Evolutionary conservation across 352 stramenopile species (phyloP), one percentile per base, ranked within the genome.

Genomic region (Elongisporangium senticosum): DNA sequence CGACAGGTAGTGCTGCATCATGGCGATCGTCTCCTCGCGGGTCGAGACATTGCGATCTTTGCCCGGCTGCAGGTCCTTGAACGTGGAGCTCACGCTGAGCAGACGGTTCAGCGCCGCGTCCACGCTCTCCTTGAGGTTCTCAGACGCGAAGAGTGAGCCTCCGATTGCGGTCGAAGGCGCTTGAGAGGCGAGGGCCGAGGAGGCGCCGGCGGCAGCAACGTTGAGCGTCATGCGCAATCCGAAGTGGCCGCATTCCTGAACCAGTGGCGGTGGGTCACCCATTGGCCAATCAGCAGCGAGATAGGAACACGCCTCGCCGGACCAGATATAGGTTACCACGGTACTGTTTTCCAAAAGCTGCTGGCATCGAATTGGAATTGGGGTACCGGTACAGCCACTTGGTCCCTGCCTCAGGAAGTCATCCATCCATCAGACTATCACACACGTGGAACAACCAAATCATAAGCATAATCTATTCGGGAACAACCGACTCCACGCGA

Each of bases 1-100:
- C 49, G 71, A 53, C 19, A 93, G 74, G 61, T 93, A 93, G 62
- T 89, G 77, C 52, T 89, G 69, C 83, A 93, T 90, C 81, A 93
- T 88, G 26, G 53, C 65, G 58, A 90, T 86, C 0, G 82, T 89
- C 57, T 89, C 79, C 40, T 91, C 81, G 19, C 83, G 77, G 20
- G 82, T 91, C 24, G 83, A 87, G 24, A 90, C 79, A 19, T 84
- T 65, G 53, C 55, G 67, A 64, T 88, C 79, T 52, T 86, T 82
- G 49, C 77, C 79, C 21, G 79, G 72, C 59, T 82, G 77, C 19
- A 90, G 65, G 64, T 88, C 80, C 54, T 79, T 79, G 59, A 87
- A 90, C 26, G 79, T 64, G 17, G 81, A 77, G 64, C 78, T 89
- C 51, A 90, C 77, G 47, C 64, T 61, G n/a, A 93, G 65, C 26